Percentiles rank a stretch among this genome's conserved stretches.
phyloP scores from a whole-genome alignment of 305 asterid species.

The Fraxinus nigra region DNA sequence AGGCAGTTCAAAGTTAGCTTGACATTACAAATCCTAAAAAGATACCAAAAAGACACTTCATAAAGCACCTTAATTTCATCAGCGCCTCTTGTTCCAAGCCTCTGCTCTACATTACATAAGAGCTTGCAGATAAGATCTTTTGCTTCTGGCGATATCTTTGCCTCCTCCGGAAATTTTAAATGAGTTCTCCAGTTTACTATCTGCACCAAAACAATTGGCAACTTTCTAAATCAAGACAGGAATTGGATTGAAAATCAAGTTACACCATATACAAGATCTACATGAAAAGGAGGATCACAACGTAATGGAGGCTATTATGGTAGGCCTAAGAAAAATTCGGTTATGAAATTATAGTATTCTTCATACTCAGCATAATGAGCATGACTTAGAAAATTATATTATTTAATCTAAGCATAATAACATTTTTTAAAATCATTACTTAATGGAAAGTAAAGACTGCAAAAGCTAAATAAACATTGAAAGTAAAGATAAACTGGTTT shows the following conservation, averaged over 20 bases:
- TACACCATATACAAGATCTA: not conserved
- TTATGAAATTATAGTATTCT: not conserved
- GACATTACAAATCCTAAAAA: not conserved
- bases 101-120: conserved; percentile 82
- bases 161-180: conserved; percentile 92
- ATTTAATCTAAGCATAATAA: not conserved
- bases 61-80: conserved; percentile 69
- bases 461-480: not conserved
- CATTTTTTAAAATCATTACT: not conserved
- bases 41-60: conserved; percentile 16
- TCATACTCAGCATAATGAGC: not conserved
- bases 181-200: conserved; percentile 90
- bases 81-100: conserved; percentile 91
- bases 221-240: conserved; percentile 2
- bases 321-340: not conserved
- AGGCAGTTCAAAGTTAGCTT: conserved; percentile 18
- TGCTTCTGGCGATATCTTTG: conserved; percentile 78
- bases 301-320: not conserved
- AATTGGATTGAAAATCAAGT: conserved; percentile 10
- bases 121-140: conserved; percentile 88
- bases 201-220: conserved; percentile 40
- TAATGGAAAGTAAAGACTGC: not conserved
- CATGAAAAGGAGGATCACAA: not conserved
- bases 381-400: not conserved
- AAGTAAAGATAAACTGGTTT: not conserved